Conservation (phyloP, 305 asterid genomes). For the Fraxinus platypoda region DNA sequence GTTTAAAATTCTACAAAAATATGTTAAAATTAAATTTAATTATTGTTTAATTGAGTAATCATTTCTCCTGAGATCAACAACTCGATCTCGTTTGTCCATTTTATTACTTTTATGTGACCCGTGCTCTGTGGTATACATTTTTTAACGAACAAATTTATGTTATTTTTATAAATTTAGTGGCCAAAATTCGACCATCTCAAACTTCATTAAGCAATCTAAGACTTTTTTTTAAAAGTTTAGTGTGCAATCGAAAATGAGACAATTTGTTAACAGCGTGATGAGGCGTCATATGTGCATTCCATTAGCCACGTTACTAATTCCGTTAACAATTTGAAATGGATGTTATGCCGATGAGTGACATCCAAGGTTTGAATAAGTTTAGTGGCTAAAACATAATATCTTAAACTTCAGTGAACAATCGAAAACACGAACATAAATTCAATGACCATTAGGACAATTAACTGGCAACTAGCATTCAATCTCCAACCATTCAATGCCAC, state of each 20-base stretch:
- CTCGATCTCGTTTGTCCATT: no score
- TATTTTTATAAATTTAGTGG: no score
- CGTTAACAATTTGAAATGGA: not conserved
- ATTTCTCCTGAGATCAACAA: not conserved
- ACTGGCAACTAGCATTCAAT: not conserved
- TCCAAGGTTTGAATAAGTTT: not conserved
- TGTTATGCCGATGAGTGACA: not conserved
- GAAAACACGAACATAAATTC: not conserved
- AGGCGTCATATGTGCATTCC: not conserved
- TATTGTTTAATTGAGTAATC: no score
- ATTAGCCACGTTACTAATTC: not conserved
- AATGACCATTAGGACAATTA: not conserved
- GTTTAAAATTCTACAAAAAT: not conserved
- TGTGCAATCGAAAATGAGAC: not conserved
- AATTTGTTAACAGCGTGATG: not conserved
- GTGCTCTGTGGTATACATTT: no score
- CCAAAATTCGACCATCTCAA: not conserved
- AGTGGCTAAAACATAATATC: not conserved
- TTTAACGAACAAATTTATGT: not conserved
- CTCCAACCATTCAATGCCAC: not conserved
- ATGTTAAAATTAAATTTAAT: not conserved
- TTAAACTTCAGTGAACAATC: not conserved
- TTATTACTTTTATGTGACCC: no score
- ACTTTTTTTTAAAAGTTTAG: not conserved
- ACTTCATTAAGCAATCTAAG: no score